These are phyloP conservation scores for Naganishia sp. DNA, from an alignment of 1,284 basidiomycete species.

Conservation along the genomic window DNA sequence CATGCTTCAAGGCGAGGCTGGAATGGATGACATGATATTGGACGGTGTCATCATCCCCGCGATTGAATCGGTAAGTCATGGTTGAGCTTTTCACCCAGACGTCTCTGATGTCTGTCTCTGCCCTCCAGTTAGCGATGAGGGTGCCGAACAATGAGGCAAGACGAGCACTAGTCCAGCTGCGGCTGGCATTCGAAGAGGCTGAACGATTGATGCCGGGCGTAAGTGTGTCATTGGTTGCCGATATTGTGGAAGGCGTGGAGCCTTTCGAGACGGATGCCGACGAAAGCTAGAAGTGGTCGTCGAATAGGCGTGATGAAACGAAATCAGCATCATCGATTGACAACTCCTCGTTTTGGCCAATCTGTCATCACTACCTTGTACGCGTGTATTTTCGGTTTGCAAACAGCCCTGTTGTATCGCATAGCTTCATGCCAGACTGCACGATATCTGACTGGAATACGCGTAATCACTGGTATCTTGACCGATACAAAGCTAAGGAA, in stretches of 20 bases:
- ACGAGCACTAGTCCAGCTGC: conserved; percentile 75
- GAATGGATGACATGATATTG: conserved; percentile 82
- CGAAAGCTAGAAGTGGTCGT: background rate
- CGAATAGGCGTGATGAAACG: background rate
- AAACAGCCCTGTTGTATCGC: background rate
- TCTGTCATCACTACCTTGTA: too few relatives aligned
- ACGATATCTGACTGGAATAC: background rate
- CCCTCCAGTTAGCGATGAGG: conserved; percentile 75
- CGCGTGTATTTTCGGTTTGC: background rate
- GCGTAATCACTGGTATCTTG: conserved; percentile 3
- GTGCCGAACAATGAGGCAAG: conserved; percentile 84
- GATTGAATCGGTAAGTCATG: conserved; percentile 74
- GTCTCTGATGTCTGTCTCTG: conserved; percentile 22
- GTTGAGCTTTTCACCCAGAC: conserved; percentile 1
- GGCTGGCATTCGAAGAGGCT: conserved; percentile 86
- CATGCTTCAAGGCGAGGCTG: conserved; percentile 49
- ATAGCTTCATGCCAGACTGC: background rate
- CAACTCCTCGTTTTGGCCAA: background rate
- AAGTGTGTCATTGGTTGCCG: conserved; percentile 56
- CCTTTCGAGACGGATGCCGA: conserved; percentile 45
- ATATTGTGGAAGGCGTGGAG: conserved; percentile 58
- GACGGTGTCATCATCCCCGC: conserved; percentile 93
- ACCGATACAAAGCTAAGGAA: conserved; percentile 15
- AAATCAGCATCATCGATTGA: background rate
- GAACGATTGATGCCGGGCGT: conserved; percentile 67